A percentile compares a stretch with the other conserved stretches of the same genome.
Conservation (phyloP, 495 filamentous ascomycete genomes). For the Penicillium atrosanguineum region DNA sequence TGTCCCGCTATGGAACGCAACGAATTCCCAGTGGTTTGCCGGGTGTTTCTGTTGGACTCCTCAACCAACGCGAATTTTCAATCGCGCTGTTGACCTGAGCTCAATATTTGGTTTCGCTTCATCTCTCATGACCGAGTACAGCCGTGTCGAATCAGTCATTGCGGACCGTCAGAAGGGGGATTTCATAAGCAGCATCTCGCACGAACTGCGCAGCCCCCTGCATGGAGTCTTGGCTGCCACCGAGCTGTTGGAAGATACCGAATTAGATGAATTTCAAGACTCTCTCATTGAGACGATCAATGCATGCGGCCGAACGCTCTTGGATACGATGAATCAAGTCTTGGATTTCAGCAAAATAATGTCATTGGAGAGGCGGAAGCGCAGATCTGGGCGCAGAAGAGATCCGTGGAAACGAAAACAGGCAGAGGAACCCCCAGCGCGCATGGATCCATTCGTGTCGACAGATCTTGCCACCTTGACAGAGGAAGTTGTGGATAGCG, state of each 20-base stretch:
- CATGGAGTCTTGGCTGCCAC: constrained; percentile 70
- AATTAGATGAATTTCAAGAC: constrained; percentile 47
- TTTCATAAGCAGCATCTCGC: constrained; percentile 73
- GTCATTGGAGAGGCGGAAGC: constrained; percentile 36
- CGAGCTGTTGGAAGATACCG: constrained; percentile 55
- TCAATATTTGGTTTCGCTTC: constrained; percentile 61
- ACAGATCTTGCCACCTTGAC: constrained; percentile 35
- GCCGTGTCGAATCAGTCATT: constrained; percentile 53
- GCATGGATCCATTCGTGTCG: constrained; percentile 37
- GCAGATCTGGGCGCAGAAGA: constrained; percentile 28
- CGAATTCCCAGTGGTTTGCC: constrained; percentile 63
- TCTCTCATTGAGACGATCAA: constrained; percentile 70
- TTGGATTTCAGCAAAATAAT: constrained; percentile 69
- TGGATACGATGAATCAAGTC: constrained; percentile 76
- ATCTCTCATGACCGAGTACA: constrained; percentile 64
- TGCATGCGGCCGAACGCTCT: constrained; percentile 66
- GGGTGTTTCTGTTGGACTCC: constrained; percentile 64
- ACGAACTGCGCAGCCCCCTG: constrained; percentile 73
- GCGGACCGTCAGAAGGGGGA: constrained; percentile 64
- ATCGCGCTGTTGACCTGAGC: constrained; percentile 35
- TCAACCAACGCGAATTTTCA: constrained; percentile 36
- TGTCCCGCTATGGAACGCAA: constrained; percentile 64
- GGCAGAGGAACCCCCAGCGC: constrained; percentile 23
- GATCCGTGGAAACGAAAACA: constrained; percentile 12
- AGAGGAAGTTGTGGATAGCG: constrained; percentile 49